These are phyloP conservation scores for Austropuccinia psidii DNA, from an alignment of 1,284 basidiomycete genomes.

Conservation along the genomic window DNA sequence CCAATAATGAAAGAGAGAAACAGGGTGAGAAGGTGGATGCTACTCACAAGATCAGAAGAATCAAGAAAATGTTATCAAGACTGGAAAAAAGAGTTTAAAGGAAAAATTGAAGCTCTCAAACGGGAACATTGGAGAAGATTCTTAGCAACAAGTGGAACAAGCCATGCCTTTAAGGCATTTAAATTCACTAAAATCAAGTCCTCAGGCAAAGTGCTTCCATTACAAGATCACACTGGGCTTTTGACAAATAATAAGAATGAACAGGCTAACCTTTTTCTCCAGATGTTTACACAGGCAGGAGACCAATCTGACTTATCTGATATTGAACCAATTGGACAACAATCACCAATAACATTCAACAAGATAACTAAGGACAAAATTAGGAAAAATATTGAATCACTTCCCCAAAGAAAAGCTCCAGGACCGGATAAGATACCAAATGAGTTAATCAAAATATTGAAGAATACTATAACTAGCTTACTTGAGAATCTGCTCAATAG, in stretches of 20 bases:
- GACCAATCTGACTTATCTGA: neutral
- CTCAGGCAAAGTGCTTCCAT: neutral
- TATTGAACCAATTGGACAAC: neutral
- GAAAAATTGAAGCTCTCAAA: too few species aligned
- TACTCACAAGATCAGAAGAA: too few species aligned
- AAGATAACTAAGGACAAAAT: neutral
- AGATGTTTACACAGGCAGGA: neutral
- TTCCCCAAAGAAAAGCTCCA: constrained; percentile 2
- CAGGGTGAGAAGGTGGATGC: too few species aligned
- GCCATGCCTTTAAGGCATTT: neutral
- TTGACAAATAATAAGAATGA: neutral
- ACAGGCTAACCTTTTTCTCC: neutral
- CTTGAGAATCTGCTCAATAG: neutral
- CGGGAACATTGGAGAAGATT: too few species aligned
- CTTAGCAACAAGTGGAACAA: too few species aligned
- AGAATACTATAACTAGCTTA: neutral
- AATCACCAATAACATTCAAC: too few species aligned
- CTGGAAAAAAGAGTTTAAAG: too few species aligned
- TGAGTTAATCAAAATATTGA: neutral
- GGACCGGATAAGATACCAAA: constrained; percentile 1
- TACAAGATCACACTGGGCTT: neutral
- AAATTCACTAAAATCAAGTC: neutral
- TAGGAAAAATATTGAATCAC: neutral
- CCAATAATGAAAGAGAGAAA: too few species aligned
- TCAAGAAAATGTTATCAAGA: too few species aligned